Conservation (phyloP, 345 rosid species). For the Hibiscus trionum region DNA sequence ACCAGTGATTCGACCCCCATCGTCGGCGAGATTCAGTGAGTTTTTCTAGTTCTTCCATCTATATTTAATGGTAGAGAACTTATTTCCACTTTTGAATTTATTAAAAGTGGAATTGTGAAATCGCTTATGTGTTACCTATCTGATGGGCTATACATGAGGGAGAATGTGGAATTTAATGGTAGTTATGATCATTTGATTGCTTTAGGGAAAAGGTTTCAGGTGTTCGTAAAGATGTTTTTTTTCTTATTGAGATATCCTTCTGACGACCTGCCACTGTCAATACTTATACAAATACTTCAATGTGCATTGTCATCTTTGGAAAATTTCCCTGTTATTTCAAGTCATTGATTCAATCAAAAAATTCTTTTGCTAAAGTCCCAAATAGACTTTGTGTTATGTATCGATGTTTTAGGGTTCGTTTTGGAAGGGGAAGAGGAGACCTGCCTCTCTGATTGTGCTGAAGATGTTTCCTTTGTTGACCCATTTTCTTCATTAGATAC, state of each 20-base stretch:
- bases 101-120: conserved; percentile 81
- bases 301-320: conserved; percentile 74
- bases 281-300: conserved; percentile 59
- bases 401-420: conserved; percentile 69
- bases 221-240: conserved; percentile 48
- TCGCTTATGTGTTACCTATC: conserved; percentile 60
- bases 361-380: conserved; percentile 61
- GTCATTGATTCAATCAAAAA: conserved; percentile 46
- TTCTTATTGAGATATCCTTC: conserved; percentile 29
- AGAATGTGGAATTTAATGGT: conserved; percentile 23
- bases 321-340: conserved; percentile 64
- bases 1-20: too few relatives aligned
- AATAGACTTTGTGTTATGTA: conserved; percentile 36
- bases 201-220: conserved; percentile 62
- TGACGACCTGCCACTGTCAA: conserved; percentile 45
- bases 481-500: conserved; percentile 64
- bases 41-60: too few relatives aligned
- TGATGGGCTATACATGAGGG: conserved; percentile 45
- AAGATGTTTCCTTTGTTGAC: conserved; percentile 59
- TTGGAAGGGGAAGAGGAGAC: conserved; percentile 66
- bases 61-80: conserved; percentile 56
- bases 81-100: conserved; percentile 85
- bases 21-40: too few relatives aligned
- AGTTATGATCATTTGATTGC: conserved; percentile 18
- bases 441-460: conserved; percentile 45